A percentile compares a stretch with the other conserved stretches of the same genome.
Evolutionary conservation across 2,329 filamentous ascomycete species (phyloP).

Genomic region (Cyanodermella asteris): DNA sequence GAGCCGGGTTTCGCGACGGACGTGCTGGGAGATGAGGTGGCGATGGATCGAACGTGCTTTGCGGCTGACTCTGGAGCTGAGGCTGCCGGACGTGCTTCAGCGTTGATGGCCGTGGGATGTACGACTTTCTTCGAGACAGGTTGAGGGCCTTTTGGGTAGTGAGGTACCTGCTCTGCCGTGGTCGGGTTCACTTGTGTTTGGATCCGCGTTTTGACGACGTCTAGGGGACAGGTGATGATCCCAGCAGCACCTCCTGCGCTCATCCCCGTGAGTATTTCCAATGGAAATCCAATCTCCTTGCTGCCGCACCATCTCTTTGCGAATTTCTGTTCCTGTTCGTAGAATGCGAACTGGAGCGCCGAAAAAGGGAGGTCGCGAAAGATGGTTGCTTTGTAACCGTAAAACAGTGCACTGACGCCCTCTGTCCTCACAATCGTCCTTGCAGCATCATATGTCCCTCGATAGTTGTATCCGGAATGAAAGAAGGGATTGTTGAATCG

Average conservation of each 20-base stretch:
- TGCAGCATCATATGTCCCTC: conserved; percentile 60
- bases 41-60: conserved; percentile 60
- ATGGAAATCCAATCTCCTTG: conserved; percentile 59
- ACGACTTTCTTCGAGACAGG: too few species aligned
- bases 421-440: conserved; percentile 67
- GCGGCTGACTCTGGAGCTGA: too few species aligned
- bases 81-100: too few species aligned
- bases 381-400: conserved; percentile 92
- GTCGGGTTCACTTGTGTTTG: conserved; percentile 66
- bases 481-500: conserved; percentile 90
- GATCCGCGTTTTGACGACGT: conserved; percentile 90
- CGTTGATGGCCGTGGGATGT: conserved; percentile 15
- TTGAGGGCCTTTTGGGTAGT: conserved; percentile 11
- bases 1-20: conserved; percentile 60
- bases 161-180: conserved; percentile 11
- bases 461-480: conserved; percentile 88
- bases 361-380: conserved; percentile 91
- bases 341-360: conserved; percentile 91
- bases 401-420: conserved; percentile 68
- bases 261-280: conserved; percentile 78
- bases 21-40: conserved; percentile 73
- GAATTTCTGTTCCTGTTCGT: conserved; percentile 75
- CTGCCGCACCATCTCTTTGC: conserved; percentile 59
- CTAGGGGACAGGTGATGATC: conserved; percentile 82
- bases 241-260: conserved; percentile 82